These are phyloP conservation scores for Vickermania spadyakhi DNA, from an alignment of 208 protist species.

Conservation along the genomic window DNA sequence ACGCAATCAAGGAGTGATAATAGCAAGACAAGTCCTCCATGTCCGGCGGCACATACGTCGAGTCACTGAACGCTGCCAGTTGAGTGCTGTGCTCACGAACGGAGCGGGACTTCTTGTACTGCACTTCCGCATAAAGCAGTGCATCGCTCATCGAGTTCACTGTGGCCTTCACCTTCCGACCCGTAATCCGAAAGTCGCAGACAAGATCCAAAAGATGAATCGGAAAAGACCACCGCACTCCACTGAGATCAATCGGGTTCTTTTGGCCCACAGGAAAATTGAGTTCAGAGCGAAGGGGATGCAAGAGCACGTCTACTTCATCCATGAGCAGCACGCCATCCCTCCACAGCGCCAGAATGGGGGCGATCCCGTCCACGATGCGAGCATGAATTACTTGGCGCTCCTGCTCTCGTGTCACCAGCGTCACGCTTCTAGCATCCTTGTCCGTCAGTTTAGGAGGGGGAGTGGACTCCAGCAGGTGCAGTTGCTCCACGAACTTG, in stretches of 20 bases:
- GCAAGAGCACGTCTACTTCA: constrained; percentile 93
- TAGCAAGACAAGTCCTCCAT: constrained; percentile 5
- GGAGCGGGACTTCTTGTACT: constrained; percentile 20
- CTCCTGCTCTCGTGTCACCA: constrained; percentile 5
- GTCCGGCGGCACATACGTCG: not conserved
- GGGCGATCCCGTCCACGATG: constrained; percentile 59
- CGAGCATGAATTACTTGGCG: constrained; percentile 25
- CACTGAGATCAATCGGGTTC: constrained; percentile 85
- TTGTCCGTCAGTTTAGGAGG: constrained; percentile 18
- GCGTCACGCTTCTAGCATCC: constrained; percentile 28
- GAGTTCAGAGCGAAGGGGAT: constrained; percentile 93
- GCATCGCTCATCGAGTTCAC: not conserved
- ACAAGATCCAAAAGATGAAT: constrained; percentile 91
- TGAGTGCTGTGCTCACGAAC: constrained; percentile 5
- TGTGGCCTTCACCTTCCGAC: not conserved
- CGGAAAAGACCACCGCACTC: constrained; percentile 87
- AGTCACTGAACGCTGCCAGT: not conserved
- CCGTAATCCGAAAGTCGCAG: constrained; percentile 48
- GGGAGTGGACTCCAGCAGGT: constrained; percentile 62
- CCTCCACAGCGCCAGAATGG: constrained; percentile 81
- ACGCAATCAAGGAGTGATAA: constrained; percentile 9
- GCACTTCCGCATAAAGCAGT: not conserved
- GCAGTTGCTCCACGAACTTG: constrained; percentile 88
- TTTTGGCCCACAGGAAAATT: constrained; percentile 94
- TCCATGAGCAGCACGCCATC: constrained; percentile 90